These are phyloP conservation scores for Leccinum cinnamomeum DNA, from an alignment of 1,284 basidiomycete species.

Conservation along the genomic window DNA sequence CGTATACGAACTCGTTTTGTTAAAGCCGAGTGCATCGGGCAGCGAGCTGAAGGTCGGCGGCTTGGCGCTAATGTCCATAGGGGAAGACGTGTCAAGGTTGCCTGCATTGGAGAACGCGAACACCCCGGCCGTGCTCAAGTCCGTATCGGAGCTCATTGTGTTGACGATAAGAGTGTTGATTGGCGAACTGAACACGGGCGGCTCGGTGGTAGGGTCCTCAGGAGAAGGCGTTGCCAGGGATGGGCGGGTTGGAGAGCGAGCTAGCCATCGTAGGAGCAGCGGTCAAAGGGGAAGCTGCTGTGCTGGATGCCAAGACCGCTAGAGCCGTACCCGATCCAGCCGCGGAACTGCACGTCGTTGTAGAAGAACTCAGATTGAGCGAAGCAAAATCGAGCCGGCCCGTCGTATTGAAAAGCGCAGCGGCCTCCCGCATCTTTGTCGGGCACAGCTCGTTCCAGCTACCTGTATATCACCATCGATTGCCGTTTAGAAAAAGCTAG, in stretches of 20 bases:
- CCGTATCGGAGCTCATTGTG: conserved; percentile 7
- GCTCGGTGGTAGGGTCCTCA: background rate
- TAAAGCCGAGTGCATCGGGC: background rate
- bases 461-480: conserved; percentile 7
- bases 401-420: conserved; percentile 17
- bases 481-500: background rate
- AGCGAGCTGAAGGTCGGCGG: conserved; percentile 1
- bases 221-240: background rate
- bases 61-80: background rate
- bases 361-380: conserved; percentile 5
- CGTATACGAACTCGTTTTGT: conserved; percentile 6
- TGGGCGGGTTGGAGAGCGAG: background rate
- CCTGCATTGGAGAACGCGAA: background rate
- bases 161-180: conserved; percentile 1
- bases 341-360: background rate
- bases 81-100: background rate
- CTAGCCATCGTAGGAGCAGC: background rate
- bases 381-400: conserved; percentile 22
- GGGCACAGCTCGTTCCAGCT: conserved; percentile 27
- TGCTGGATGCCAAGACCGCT: background rate
- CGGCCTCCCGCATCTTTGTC: conserved; percentile 15
- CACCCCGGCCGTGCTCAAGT: conserved; percentile 13
- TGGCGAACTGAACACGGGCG: background rate
- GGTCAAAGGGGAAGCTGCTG: background rate
- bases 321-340: background rate